Percentiles rank a stretch among this genome's conserved stretches.
These are phyloP conservation scores for Pythium grandisporangium DNA, from an alignment of 352 stramenopile species.

Conservation along the genomic window DNA sequence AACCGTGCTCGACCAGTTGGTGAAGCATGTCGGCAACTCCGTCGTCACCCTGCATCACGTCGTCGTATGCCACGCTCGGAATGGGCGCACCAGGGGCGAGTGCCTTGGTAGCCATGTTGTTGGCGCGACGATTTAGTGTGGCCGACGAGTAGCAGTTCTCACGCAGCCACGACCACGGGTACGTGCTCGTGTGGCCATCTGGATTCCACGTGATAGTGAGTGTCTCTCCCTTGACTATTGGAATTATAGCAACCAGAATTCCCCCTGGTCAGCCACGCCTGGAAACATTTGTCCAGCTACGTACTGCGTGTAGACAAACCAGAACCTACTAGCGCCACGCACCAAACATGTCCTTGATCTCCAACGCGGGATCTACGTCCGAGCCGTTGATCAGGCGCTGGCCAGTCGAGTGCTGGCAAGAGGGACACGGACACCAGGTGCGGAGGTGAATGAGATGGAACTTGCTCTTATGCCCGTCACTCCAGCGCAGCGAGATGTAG, in stretches of 20 bases:
- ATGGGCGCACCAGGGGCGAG: slow-evolving; percentile 40
- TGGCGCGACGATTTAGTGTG: slow-evolving; percentile 33
- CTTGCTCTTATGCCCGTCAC: slow-evolving; percentile 52
- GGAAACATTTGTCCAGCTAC: no score
- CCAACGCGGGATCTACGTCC: slow-evolving; percentile 40
- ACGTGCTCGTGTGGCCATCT: slow-evolving; percentile 59
- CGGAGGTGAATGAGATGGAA: slow-evolving; percentile 73
- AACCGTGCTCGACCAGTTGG: slow-evolving; percentile 57
- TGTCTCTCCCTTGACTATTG: slow-evolving; percentile 61
- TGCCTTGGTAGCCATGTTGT: slow-evolving; percentile 32
- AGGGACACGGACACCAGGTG: slow-evolving; percentile 60
- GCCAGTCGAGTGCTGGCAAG: slow-evolving; percentile 67
- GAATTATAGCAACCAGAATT: no score
- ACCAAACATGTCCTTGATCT: slow-evolving; percentile 75
- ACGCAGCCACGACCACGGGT: slow-evolving; percentile 56
- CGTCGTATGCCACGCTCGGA: slow-evolving; percentile 41
- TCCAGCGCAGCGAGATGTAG: slow-evolving; percentile 73
- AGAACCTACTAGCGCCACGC: slow-evolving; percentile 4
- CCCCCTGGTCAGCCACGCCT: neutral
- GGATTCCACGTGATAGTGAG: slow-evolving; percentile 60
- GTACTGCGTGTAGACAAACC: no score
- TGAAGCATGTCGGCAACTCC: slow-evolving; percentile 61
- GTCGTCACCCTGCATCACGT: slow-evolving; percentile 63
- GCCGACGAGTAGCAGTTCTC: slow-evolving; percentile 71
- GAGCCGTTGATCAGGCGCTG: slow-evolving; percentile 74